Evolutionary conservation across 306 rosid species (phyloP).

Genomic region (Prinsepia uniflora): DNA sequence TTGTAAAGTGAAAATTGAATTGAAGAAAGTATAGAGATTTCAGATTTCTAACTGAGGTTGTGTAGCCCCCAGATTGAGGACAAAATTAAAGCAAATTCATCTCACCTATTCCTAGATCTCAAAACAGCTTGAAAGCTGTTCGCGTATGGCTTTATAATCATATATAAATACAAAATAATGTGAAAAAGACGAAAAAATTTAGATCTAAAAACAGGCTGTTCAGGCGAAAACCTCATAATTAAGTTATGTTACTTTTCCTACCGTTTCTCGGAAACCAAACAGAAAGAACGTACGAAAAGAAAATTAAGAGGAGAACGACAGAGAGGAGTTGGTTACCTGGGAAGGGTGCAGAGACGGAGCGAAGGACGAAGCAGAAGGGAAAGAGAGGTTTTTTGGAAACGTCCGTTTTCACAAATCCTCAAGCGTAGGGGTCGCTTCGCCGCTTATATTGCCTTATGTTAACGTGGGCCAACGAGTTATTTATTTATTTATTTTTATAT

Average conservation of each 20-base stretch:
- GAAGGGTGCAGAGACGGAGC: constrained; percentile 24
- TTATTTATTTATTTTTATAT: too few species aligned
- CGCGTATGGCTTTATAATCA: not conserved
- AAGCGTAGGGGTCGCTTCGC: constrained; percentile 17
- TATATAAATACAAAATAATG: not conserved
- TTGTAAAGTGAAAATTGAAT: not conserved
- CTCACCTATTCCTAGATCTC: constrained; percentile 1
- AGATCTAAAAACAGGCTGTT: constrained; percentile 2
- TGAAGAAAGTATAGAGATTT: not conserved
- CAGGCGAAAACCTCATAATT: not conserved
- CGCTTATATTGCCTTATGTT: constrained; percentile 9
- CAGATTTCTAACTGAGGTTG: not conserved
- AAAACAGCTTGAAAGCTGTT: not conserved
- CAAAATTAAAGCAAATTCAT: not conserved
- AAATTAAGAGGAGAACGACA: not conserved
- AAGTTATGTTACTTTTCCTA: not conserved
- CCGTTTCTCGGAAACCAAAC: constrained; percentile 15
- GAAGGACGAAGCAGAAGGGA: not conserved
- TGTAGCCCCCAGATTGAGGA: not conserved
- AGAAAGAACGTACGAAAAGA: not conserved
- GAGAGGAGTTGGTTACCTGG: constrained; percentile 23
- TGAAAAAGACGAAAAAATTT: not conserved
- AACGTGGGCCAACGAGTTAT: not conserved
- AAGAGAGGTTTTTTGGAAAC: not conserved
- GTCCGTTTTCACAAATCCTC: constrained; percentile 11